These are phyloP conservation scores for Fusarium austroafricanum DNA, from an alignment of 2,329 filamentous ascomycete species.

Conservation along the genomic window DNA sequence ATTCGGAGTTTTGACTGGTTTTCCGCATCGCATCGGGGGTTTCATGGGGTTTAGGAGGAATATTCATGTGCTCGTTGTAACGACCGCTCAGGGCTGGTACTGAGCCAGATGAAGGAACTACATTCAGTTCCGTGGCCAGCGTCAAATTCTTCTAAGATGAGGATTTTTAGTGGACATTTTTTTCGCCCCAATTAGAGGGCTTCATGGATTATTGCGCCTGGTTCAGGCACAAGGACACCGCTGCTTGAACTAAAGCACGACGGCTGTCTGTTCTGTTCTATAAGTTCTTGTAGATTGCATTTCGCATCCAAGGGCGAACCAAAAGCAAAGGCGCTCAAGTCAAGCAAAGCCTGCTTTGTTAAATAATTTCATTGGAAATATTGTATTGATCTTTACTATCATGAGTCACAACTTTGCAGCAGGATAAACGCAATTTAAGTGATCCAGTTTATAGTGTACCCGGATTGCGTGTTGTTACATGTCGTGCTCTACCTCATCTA, in stretches of 20 bases:
- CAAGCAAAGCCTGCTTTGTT: not conserved
- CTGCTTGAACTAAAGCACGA: constrained; percentile 9
- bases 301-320: constrained; percentile 18
- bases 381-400: constrained; percentile 11
- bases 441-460: constrained; percentile 35
- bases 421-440: constrained; percentile 27
- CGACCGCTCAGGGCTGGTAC: constrained; percentile 16
- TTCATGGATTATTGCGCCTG: constrained; percentile 17
- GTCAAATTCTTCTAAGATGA: constrained; percentile 27
- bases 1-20: constrained; percentile 50
- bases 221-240: constrained; percentile 8
- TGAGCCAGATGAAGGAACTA: constrained; percentile 10
- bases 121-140: constrained; percentile 14
- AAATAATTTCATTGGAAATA: constrained; percentile 23
- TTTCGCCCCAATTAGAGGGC: constrained; percentile 18
- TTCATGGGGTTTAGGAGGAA: constrained; percentile 32
- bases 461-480: constrained; percentile 45
- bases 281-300: constrained; percentile 28
- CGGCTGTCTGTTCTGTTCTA: constrained; percentile 27
- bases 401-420: constrained; percentile 13
- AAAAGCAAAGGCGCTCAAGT: not conserved
- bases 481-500: constrained; percentile 33
- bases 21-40: constrained; percentile 38
- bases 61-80: constrained; percentile 29
- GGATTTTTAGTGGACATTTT: constrained; percentile 36